A percentile compares a stretch with the other conserved stretches of the same genome.
Evolutionary conservation across 805 yeast genomes (phyloP).

Genomic region (Ogataea pilisensis): DNA sequence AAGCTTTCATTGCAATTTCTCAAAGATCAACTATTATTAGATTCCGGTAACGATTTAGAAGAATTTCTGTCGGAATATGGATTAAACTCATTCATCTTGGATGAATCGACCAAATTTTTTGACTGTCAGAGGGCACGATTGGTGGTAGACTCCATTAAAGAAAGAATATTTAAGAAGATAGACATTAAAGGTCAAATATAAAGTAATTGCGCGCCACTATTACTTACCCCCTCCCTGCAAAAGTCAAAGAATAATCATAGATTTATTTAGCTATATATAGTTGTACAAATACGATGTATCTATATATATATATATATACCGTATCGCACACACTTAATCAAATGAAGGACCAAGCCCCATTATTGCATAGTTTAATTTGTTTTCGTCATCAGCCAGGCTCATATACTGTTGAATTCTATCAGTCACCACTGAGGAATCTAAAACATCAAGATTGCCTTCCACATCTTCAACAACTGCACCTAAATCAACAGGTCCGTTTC

Average conservation of each 20-base stretch:
- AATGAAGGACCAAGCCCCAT: slow-evolving; percentile 67
- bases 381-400: slow-evolving; percentile 53
- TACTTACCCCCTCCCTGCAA: too few relatives aligned
- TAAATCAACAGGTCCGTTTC: slow-evolving; percentile 67
- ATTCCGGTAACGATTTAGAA: slow-evolving; percentile 35
- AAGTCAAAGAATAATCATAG: too few relatives aligned
- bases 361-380: slow-evolving; percentile 64
- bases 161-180: slow-evolving; percentile 47
- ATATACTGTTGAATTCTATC: slow-evolving; percentile 65
- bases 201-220: too few relatives aligned
- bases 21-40: slow-evolving; percentile 13
- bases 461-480: slow-evolving; percentile 37
- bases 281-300: too few relatives aligned
- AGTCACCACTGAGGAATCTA: slow-evolving; percentile 47
- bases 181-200: slow-evolving; percentile 89
- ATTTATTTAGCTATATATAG: too few relatives aligned
- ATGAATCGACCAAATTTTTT: slow-evolving; percentile 14
- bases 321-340: slow-evolving; percentile 26
- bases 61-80: slow-evolving; percentile 41
- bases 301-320: background rate
- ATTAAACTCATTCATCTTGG: slow-evolving; percentile 30
- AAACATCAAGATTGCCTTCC: slow-evolving; percentile 38
- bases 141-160: slow-evolving; percentile 19
- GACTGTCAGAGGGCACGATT: slow-evolving; percentile 25
- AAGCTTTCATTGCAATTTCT: slow-evolving; percentile 32